Evolutionary conservation across 2,329 filamentous ascomycete genomes (phyloP).

Genomic region (Hypoxylon sp.): DNA sequence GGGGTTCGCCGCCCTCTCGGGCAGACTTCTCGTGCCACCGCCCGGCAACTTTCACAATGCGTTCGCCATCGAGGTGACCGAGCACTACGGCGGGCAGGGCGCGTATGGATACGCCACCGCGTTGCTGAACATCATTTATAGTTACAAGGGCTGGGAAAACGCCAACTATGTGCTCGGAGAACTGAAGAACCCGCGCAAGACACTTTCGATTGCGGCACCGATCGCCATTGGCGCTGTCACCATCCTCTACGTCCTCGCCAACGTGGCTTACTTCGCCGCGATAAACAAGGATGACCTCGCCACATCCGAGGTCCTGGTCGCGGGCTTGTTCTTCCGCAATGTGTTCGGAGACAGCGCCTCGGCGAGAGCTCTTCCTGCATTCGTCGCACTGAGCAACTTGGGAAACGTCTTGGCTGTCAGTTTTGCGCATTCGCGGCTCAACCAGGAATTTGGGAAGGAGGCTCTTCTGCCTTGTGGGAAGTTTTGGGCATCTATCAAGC

Average conservation of each 20-base stretch:
- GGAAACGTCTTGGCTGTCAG: slow-evolving; percentile 73
- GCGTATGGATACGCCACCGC: slow-evolving; percentile 68
- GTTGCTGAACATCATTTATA: slow-evolving; percentile 69
- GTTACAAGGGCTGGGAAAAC: slow-evolving; percentile 74
- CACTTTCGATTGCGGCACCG: slow-evolving; percentile 67
- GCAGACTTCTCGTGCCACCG: slow-evolving; percentile 60
- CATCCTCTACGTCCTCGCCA: slow-evolving; percentile 72
- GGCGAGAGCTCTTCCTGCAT: slow-evolving; percentile 62
- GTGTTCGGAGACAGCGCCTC: slow-evolving; percentile 70
- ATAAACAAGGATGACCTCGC: slow-evolving; percentile 70
- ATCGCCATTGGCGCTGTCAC: slow-evolving; percentile 70
- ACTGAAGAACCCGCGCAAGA: slow-evolving; percentile 66
- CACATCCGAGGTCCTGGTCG: slow-evolving; percentile 70
- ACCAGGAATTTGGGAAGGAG: slow-evolving; percentile 77
- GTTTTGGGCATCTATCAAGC: slow-evolving; percentile 77
- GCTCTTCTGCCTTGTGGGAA: slow-evolving; percentile 74
- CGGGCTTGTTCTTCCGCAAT: slow-evolving; percentile 71
- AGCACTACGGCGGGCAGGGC: slow-evolving; percentile 62
- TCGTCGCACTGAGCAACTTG: slow-evolving; percentile 71
- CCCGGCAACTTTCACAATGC: slow-evolving; percentile 70
- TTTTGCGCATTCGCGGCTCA: slow-evolving; percentile 69
- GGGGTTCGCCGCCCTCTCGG: slow-evolving; percentile 68
- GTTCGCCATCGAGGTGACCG: slow-evolving; percentile 60
- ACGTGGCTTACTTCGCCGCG: slow-evolving; percentile 74
- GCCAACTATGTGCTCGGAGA: slow-evolving; percentile 73